A percentile compares a stretch with the other conserved stretches of the same genome.
Conservation (phyloP, 2,329 filamentous ascomycete genomes). For the Fusarium torreyae region DNA sequence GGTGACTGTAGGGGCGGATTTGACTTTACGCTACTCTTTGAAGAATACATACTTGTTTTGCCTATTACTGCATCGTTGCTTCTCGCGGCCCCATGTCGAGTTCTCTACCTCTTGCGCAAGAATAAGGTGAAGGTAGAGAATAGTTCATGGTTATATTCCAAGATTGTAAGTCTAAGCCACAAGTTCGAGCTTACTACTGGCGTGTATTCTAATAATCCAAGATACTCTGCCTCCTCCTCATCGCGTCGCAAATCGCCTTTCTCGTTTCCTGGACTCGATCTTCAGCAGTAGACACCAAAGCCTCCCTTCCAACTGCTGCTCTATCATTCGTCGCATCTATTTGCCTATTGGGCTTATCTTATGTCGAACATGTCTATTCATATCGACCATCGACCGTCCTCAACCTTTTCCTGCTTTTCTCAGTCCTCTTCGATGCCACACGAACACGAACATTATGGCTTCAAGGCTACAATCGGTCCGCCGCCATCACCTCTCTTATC, state of each 20-base stretch:
- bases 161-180: conserved; percentile 42
- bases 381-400: conserved; percentile 41
- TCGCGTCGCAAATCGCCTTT: conserved; percentile 30
- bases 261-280: conserved; percentile 29
- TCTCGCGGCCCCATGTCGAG: conserved; percentile 46
- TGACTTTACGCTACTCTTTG: conserved; percentile 65
- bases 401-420: conserved; percentile 33
- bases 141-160: conserved; percentile 37
- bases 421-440: conserved; percentile 28
- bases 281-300: conserved; percentile 22
- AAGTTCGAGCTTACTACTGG: background rate
- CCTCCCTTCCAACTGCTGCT: conserved; percentile 29
- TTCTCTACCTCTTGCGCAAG: conserved; percentile 37
- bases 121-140: conserved; percentile 39
- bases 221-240: conserved; percentile 19
- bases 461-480: conserved; percentile 26
- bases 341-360: conserved; percentile 22
- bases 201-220: conserved; percentile 23
- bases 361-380: conserved; percentile 40
- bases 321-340: conserved; percentile 34
- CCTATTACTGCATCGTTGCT: conserved; percentile 50
- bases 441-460: conserved; percentile 40
- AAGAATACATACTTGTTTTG: conserved; percentile 53
- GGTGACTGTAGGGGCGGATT: conserved; percentile 58
- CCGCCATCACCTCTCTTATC: conserved; percentile 22